phyloP scores from a whole-genome alignment of 345 rosid genomes.

The Eucalyptus tenuipes region DNA sequence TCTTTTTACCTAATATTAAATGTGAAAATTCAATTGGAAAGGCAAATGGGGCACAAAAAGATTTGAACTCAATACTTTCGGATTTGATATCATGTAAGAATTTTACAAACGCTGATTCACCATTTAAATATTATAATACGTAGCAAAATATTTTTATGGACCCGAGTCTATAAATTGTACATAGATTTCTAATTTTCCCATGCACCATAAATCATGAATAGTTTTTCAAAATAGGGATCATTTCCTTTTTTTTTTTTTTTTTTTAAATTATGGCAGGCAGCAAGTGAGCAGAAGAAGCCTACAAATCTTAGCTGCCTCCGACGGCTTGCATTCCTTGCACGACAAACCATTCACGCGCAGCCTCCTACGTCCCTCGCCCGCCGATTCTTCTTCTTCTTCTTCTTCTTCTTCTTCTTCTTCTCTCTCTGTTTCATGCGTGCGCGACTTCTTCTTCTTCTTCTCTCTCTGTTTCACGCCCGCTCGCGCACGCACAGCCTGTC shows the following conservation, averaged over 20 bases:
- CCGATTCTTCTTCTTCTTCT: not conserved
- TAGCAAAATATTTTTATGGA: too few species aligned
- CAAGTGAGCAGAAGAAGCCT: not conserved
- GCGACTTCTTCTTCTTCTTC: not conserved
- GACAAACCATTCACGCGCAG: not conserved
- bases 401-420: too few species aligned
- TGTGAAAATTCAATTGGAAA: too few species aligned
- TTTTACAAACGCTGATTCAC: too few species aligned
- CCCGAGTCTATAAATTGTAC: too few species aligned
- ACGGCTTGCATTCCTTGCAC: not conserved
- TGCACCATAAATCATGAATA: too few species aligned
- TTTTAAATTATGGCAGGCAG: not conserved
- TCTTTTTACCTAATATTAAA: too few species aligned
- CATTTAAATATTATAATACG: too few species aligned
- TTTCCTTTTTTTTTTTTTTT: not conserved
- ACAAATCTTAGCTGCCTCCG: not conserved
- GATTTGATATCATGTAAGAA: too few species aligned
- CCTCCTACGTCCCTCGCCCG: not conserved
- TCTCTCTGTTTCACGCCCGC: not conserved
- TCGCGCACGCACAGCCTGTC: not conserved
- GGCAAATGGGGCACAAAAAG: too few species aligned
- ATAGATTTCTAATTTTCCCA: too few species aligned
- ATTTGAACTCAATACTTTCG: fast-evolving
- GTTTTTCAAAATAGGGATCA: not conserved
- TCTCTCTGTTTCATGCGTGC: too few species aligned